These are phyloP conservation scores for Akanthomyces muscarius DNA, from an alignment of 2,329 filamentous ascomycete genomes.

Conservation along the genomic window DNA sequence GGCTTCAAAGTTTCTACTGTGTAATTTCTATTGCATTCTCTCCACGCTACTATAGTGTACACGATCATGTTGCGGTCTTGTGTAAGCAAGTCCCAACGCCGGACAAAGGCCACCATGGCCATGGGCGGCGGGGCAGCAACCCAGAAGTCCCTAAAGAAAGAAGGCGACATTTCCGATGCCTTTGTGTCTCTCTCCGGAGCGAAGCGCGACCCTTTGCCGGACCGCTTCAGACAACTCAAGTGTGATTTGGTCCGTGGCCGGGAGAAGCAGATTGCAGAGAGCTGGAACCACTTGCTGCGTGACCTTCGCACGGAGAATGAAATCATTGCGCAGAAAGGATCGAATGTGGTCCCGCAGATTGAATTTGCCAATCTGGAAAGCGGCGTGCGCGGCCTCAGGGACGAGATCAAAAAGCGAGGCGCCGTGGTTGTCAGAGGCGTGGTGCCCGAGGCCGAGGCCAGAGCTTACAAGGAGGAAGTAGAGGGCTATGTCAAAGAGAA, in stretches of 20 bases:
- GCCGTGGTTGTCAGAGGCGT: constrained; percentile 63
- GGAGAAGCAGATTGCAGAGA: constrained; percentile 42
- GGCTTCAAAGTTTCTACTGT: neutral
- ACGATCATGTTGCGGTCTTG: constrained; percentile 12
- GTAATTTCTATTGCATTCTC: neutral
- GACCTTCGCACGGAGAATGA: constrained; percentile 45
- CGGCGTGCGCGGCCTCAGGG: constrained; percentile 33
- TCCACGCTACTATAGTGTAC: neutral
- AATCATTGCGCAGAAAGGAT: constrained; percentile 40
- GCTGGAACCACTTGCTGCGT: constrained; percentile 47
- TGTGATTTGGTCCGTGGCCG: constrained; percentile 46
- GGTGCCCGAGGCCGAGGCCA: constrained; percentile 57
- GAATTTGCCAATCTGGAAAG: constrained; percentile 43
- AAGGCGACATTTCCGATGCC: constrained; percentile 59
- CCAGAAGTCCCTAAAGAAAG: constrained; percentile 39
- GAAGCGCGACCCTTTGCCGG: constrained; percentile 44
- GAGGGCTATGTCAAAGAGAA: constrained; percentile 64
- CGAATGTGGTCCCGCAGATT: constrained; percentile 50
- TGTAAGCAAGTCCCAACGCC: constrained; percentile 15
- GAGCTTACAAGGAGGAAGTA: constrained; percentile 60
- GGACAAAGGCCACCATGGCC: constrained; percentile 20
- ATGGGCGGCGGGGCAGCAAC: constrained; percentile 14
- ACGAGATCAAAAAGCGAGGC: constrained; percentile 58
- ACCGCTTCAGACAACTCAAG: constrained; percentile 55
- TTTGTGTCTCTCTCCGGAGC: constrained; percentile 56